These are phyloP conservation scores for Schizosaccharomyces octosporus DNA, from an alignment of 805 yeast species.

Conservation along the genomic window DNA sequence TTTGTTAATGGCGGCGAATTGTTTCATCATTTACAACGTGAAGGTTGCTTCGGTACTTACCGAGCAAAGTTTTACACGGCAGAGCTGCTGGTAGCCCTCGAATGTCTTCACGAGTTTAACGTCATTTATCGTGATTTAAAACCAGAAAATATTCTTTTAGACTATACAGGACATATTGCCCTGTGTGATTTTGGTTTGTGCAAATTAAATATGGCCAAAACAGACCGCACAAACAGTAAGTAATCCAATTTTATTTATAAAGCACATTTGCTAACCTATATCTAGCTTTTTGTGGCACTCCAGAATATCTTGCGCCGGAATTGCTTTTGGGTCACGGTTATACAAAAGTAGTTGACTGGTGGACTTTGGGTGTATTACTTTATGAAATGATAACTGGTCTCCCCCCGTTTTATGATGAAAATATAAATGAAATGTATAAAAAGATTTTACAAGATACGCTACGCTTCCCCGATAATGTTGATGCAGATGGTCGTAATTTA, in stretches of 20 bases:
- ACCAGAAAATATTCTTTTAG: constrained; percentile 84
- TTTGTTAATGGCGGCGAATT: constrained; percentile 94
- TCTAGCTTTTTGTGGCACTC: constrained; percentile 81
- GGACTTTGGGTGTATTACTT: constrained; percentile 85
- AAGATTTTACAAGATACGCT: constrained; percentile 77
- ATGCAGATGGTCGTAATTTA: constrained; percentile 61
- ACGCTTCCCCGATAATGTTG: constrained; percentile 70
- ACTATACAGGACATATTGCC: constrained; percentile 94
- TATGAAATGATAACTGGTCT: constrained; percentile 93
- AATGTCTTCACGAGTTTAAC: constrained; percentile 69
- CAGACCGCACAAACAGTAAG: constrained; percentile 31
- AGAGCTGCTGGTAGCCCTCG: constrained; percentile 77
- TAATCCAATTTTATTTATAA: not conserved
- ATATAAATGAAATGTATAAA: constrained; percentile 75
- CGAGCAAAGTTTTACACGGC: constrained; percentile 86
- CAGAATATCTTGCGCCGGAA: constrained; percentile 93
- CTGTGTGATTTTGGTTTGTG: constrained; percentile 92
- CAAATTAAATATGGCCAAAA: constrained; percentile 76
- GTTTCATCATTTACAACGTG: constrained; percentile 78
- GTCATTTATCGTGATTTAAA: constrained; percentile 88
- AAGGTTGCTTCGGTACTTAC: constrained; percentile 68
- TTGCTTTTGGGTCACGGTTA: constrained; percentile 75
- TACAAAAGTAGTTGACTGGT: constrained; percentile 91
- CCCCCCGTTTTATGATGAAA: constrained; percentile 93
- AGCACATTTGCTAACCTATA: not conserved